Conservation (phyloP, 371 early-diverging fungal genomes). For the Mucor velutinosus region DNA sequence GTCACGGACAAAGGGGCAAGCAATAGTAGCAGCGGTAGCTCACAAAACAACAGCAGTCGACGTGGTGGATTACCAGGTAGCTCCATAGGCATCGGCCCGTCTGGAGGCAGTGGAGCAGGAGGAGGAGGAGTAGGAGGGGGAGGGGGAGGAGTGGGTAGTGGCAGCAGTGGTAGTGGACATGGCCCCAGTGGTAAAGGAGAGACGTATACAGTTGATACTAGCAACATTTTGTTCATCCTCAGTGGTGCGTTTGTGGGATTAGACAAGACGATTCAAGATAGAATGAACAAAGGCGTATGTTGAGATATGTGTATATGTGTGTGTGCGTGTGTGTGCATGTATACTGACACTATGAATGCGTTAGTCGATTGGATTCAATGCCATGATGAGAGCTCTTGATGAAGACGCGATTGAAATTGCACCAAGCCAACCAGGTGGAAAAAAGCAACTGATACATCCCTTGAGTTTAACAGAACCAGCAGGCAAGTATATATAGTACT, state of each 20-base stretch:
- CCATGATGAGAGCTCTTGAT: conserved; percentile 44
- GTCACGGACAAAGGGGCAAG: conserved; percentile 80
- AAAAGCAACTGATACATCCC: conserved; percentile 34
- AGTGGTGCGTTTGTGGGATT: conserved; percentile 91
- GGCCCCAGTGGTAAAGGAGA: conserved; percentile 66
- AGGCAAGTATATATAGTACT: conserved; percentile 28
- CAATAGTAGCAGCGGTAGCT: conserved; percentile 26
- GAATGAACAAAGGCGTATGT: conserved; percentile 73
- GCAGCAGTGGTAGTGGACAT: not conserved
- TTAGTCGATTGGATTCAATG: conserved; percentile 80
- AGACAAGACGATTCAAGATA: conserved; percentile 78
- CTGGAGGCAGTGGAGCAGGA: conserved; percentile 43
- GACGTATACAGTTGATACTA: conserved; percentile 82
- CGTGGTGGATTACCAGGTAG: conserved; percentile 38
- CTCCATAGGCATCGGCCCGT: conserved; percentile 25
- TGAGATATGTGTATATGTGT: not conserved
- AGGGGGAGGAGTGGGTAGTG: not conserved
- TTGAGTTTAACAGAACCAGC: conserved; percentile 68
- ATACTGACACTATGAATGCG: not conserved
- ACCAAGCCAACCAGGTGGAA: not conserved
- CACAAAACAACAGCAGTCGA: conserved; percentile 7
- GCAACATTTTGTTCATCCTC: conserved; percentile 88
- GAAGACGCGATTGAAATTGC: conserved; percentile 8
- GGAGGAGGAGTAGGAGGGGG: not conserved
- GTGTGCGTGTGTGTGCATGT: no score